Percentiles rank a stretch among this genome's conserved stretches.
These are phyloP conservation scores for Drosera spatulata DNA, from an alignment of 179 eudicot species.

Conservation along the genomic window DNA sequence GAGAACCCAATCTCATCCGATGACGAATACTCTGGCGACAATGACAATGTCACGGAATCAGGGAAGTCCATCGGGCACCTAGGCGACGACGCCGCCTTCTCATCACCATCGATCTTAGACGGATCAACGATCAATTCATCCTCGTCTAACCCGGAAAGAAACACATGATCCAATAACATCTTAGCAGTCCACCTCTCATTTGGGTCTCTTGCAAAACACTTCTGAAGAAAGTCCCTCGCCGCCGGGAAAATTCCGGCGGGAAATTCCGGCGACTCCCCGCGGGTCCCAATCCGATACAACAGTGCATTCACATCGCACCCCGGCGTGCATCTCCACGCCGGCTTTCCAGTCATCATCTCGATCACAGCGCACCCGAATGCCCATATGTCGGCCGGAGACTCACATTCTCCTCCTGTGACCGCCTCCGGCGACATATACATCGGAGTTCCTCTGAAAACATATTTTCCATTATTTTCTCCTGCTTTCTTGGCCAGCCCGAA, in stretches of 20 bases:
- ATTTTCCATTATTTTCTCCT: constrained; percentile 4
- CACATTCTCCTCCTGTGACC: constrained; percentile 21
- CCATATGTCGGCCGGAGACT: constrained; percentile 45
- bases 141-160: constrained; percentile 10
- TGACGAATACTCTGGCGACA: constrained; percentile 1
- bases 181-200: constrained; percentile 47
- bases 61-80: constrained; percentile 50
- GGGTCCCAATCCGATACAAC: constrained; percentile 31
- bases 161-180: constrained; percentile 46
- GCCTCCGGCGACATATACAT: constrained; percentile 13
- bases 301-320: constrained; percentile 16
- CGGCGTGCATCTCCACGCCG: constrained; percentile 25
- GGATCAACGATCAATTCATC: constrained; percentile 1
- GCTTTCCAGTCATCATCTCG: constrained; percentile 42
- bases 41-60: constrained; percentile 16
- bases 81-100: neutral
- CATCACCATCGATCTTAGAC: neutral
- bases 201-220: constrained; percentile 37
- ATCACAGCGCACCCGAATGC: constrained; percentile 46
- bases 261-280: constrained; percentile 2
- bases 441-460: constrained; percentile 43
- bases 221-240: constrained; percentile 31
- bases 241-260: neutral
- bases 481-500: constrained; percentile 45
- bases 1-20: neutral